Conservation (phyloP, 768 basidiomycete genomes). For the Mycena haematopus region DNA sequence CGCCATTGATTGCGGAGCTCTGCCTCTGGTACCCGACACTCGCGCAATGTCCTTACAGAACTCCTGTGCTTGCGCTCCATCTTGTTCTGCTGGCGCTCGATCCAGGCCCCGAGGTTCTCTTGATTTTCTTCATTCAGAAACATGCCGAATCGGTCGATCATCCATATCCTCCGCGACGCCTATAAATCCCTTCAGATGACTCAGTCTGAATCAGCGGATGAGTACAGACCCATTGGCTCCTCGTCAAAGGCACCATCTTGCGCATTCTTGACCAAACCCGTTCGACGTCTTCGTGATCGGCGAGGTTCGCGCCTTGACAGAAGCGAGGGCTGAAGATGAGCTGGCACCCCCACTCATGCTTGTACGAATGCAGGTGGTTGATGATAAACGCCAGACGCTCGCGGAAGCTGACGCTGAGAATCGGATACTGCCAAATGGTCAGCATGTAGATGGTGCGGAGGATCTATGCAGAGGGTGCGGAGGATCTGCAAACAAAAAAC, state of each 20-base stretch:
- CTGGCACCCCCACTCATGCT: slow-evolving; percentile 43
- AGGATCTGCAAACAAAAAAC: neutral
- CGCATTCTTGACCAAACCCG: slow-evolving; percentile 39
- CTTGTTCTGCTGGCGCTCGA: slow-evolving; percentile 30
- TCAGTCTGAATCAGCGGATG: too few relatives aligned
- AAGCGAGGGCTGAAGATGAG: slow-evolving; percentile 42
- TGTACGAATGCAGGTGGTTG: slow-evolving; percentile 44
- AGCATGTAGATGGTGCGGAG: neutral
- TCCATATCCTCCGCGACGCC: slow-evolving; percentile 36
- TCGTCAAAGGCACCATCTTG: slow-evolving; percentile 31
- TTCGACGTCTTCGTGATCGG: slow-evolving; percentile 45
- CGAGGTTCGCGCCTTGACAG: slow-evolving; percentile 37
- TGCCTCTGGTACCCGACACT: slow-evolving; percentile 23
- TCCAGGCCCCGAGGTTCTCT: slow-evolving; percentile 42
- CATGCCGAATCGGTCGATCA: slow-evolving; percentile 40
- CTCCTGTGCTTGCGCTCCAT: slow-evolving; percentile 21
- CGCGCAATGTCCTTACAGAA: slow-evolving; percentile 28
- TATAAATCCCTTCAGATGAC: neutral
- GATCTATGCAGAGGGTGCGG: neutral
- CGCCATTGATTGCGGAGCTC: slow-evolving; percentile 42
- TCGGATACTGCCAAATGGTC: neutral
- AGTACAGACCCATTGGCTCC: slow-evolving; percentile 30
- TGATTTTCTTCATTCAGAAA: slow-evolving; percentile 35
- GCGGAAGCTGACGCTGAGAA: slow-evolving; percentile 26
- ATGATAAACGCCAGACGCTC: slow-evolving; percentile 34